These are phyloP conservation scores for Cadophora gregata DNA, from an alignment of 2,329 filamentous ascomycete species.

Conservation along the genomic window DNA sequence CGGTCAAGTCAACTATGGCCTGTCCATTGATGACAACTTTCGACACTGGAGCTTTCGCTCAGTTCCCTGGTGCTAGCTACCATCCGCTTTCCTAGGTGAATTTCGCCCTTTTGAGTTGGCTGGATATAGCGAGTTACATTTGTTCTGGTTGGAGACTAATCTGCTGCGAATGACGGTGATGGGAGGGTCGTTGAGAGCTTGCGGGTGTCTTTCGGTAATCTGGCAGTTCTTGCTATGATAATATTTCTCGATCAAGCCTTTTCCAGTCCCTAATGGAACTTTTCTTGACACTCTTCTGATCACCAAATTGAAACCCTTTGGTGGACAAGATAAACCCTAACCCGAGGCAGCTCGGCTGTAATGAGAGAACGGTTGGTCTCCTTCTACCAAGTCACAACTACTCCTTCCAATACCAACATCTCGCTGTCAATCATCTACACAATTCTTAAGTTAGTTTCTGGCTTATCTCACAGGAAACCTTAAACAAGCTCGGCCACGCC, in stretches of 20 bases:
- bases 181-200: not conserved
- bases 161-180: not conserved
- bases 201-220: not conserved
- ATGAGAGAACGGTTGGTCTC: too few species aligned
- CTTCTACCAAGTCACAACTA: too few species aligned
- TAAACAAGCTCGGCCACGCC: too few species aligned
- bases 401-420: too few species aligned
- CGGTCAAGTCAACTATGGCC: conserved; percentile 10
- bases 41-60: conserved; percentile 24
- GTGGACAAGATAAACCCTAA: too few species aligned
- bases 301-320: too few species aligned
- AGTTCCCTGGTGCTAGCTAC: conserved; percentile 26
- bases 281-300: too few species aligned
- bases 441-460: too few species aligned
- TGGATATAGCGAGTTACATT: not conserved
- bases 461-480: too few species aligned
- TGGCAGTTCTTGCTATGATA: not conserved
- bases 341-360: too few species aligned
- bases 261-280: not conserved
- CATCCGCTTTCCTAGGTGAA: not conserved
- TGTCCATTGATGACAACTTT: conserved; percentile 26
- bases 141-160: not conserved
- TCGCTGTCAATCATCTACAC: too few species aligned
- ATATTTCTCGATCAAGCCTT: not conserved
- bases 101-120: not conserved